Percentiles rank a stretch among this genome's conserved stretches.
These are phyloP conservation scores for Gaultheria prostrata DNA, from an alignment of 148 eudicot genomes.

Conservation along the genomic window DNA sequence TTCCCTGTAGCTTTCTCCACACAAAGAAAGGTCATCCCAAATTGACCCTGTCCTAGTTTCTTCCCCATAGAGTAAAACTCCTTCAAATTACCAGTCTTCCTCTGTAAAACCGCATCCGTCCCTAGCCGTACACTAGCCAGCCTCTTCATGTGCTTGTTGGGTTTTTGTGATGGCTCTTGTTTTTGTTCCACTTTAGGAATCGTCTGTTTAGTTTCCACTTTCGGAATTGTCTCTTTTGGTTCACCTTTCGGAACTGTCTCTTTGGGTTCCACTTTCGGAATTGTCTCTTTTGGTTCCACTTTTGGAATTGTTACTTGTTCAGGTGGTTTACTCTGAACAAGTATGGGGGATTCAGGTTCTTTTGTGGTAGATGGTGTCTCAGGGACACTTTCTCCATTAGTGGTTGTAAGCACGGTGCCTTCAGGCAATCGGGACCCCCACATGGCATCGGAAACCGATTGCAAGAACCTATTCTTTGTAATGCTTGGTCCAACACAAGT, in stretches of 20 bases:
- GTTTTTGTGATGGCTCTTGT: constrained; percentile 40
- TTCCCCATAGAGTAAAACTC: constrained; percentile 52
- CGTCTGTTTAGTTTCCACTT: background rate
- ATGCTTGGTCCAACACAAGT: constrained; percentile 61
- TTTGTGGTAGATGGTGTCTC: constrained; percentile 22
- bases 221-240: background rate
- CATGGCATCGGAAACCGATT: constrained; percentile 50
- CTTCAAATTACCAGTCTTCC: constrained; percentile 52
- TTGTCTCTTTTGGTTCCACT: no score
- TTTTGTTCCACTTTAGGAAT: constrained; percentile 38
- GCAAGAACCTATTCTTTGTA: constrained; percentile 46
- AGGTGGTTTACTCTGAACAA: constrained; percentile 58
- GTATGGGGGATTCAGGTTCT: constrained; percentile 33
- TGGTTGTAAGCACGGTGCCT: constrained; percentile 18
- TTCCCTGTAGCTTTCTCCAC: constrained; percentile 46
- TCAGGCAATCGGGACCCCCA: constrained; percentile 43
- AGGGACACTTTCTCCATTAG: constrained; percentile 27
- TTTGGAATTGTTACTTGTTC: constrained; percentile 30
- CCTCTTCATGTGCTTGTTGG: constrained; percentile 51
- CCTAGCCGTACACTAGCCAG: constrained; percentile 53
- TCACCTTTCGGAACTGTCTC: background rate
- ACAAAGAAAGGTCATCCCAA: constrained; percentile 54
- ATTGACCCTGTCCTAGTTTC: constrained; percentile 65
- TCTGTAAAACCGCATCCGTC: constrained; percentile 43
- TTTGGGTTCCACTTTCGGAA: background rate